These are phyloP conservation scores for Botrytis squamosa DNA, from an alignment of 2,329 filamentous ascomycete species.

Conservation along the genomic window DNA sequence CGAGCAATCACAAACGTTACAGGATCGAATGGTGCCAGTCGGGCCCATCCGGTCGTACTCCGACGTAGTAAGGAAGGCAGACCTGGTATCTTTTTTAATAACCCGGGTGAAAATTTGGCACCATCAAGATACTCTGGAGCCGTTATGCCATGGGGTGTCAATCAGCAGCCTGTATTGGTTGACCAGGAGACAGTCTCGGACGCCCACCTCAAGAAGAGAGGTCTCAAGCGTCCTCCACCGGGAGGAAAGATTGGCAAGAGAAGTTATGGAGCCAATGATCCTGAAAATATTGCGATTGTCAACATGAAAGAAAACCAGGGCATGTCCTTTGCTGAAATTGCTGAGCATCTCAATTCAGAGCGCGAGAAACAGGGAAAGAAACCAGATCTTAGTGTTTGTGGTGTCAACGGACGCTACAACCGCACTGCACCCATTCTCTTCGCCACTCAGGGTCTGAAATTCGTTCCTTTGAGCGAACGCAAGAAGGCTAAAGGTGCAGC, in stretches of 20 bases:
- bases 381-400: constrained; percentile 30
- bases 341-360: constrained; percentile 29
- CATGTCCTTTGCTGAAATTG: constrained; percentile 31
- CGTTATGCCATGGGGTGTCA: constrained; percentile 28
- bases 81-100: constrained; percentile 9
- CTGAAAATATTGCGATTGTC: constrained; percentile 38
- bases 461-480: constrained; percentile 30
- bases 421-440: constrained; percentile 39
- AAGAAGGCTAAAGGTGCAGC: constrained; percentile 15
- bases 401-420: constrained; percentile 36
- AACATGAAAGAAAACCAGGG: constrained; percentile 33
- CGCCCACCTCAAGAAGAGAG: constrained; percentile 33
- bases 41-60: neutral
- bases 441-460: constrained; percentile 30
- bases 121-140: constrained; percentile 31
- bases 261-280: constrained; percentile 37
- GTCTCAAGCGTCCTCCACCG: constrained; percentile 24
- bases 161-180: constrained; percentile 27
- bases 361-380: constrained; percentile 27
- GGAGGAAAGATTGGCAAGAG: constrained; percentile 30
- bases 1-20: neutral
- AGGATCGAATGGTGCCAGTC: neutral
- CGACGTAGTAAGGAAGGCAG: neutral
- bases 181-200: constrained; percentile 27
- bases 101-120: constrained; percentile 18